phyloP scores from a whole-genome alignment of 192 early-diverging fungal genomes.

The Phlyctochytrium planicorne region DNA sequence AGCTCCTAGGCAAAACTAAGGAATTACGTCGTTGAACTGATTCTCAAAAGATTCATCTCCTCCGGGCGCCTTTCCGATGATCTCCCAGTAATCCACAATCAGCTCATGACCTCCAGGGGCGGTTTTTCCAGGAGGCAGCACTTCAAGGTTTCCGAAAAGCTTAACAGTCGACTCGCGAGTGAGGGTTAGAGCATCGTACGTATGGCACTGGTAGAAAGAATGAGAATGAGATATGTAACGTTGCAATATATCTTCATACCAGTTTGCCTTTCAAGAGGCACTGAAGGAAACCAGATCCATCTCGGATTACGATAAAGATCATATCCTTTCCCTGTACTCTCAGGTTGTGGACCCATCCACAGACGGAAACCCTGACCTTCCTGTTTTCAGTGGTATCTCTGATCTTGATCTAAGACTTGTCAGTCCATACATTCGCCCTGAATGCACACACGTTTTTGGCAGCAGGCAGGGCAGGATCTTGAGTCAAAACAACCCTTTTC shows the following conservation, averaged over 20 bases:
- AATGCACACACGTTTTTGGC: conserved; percentile 58
- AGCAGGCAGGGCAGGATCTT: conserved; percentile 71
- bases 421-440: conserved; percentile 7
- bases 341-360: conserved; percentile 94
- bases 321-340: conserved; percentile 97
- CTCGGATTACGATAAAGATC: conserved; percentile 92
- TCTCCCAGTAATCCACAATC: conserved; percentile 91
- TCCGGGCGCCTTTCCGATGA: conserved; percentile 89
- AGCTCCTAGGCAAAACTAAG: conserved; percentile 1
- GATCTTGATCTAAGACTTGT: conserved; percentile 68
- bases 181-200: conserved; percentile 89
- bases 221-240: background rate
- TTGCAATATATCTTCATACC: too few relatives aligned
- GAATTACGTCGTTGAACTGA: conserved; percentile 72
- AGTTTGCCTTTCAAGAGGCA: conserved; percentile 84
- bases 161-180: conserved; percentile 91
- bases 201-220: conserved; percentile 70
- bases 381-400: conserved; percentile 61
- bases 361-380: conserved; percentile 77
- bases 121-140: conserved; percentile 90
- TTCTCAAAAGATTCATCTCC: conserved; percentile 91
- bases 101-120: conserved; percentile 98
- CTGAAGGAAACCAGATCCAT: conserved; percentile 93
- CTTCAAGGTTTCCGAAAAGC: conserved; percentile 82
- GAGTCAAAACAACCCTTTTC: conserved; percentile 71